Base-by-base conservation (phyloP, 495 filamentous ascomycete genomes). In the Penicillium mononematosum region DNA sequence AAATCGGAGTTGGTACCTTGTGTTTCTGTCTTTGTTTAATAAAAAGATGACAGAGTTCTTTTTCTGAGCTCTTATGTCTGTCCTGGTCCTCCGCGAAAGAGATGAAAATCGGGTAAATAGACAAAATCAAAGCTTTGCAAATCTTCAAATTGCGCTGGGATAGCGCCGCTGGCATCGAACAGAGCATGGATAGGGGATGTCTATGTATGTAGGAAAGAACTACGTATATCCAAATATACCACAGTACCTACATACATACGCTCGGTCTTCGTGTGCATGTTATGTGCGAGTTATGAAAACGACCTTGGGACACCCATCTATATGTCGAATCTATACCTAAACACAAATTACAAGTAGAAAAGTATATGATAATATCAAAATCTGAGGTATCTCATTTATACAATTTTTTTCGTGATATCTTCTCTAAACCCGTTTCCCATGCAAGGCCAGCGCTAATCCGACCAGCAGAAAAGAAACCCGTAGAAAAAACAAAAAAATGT, bases 1-100 rank as follows among this genome's bases (percentile, higher is more conserved):
- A 73, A 72, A 72, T 70, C 69, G 75, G 73, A 77, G 72, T 74
- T 75, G 74, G 74, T 73, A 73, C 69, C 68, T 64, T 59, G 64
- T 65, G 67, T 71, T 63, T 61, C 69, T 67, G 66, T 65, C 59
- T 66, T 59, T 69, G 66, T 71, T 69, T 76, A 74, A 72, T 73
- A 71, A 74, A 55, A 75, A 73, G 62, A 72, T 65, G 63, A 62
- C 66, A 61, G 63, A 61, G 58, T 69, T 69, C 64, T 55, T 54
- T 53, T 66, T 58, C 56, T 60, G 48, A 53, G 54, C 53, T 61
- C 52, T 36, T 63, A 50, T 61, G 54, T 59, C 58, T 43, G 36
- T 54, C 50, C 48, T 41, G 52, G 36, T 32, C 46, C 31, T 53
- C 51, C 47, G 65, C 55, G 39, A 55, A 51, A 44, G 54, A 62